Percentiles rank a stretch among this genome's conserved stretches.
Conservation (phyloP, 768 basidiomycete genomes). For the Floccularia luteovirens region DNA sequence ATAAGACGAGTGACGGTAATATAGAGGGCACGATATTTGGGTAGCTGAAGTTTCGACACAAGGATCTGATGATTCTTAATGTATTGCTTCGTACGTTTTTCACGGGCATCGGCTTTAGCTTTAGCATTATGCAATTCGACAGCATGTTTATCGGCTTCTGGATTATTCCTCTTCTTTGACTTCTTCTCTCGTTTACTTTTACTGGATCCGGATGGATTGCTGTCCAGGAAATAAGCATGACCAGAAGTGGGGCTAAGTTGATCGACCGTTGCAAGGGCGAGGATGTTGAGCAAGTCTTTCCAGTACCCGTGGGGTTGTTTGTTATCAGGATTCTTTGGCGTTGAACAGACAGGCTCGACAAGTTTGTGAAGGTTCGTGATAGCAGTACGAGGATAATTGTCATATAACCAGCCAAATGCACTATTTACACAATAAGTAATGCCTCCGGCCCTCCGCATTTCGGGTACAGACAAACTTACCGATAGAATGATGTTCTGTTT, state of each 20-base stretch:
- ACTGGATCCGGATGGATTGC: too few relatives aligned
- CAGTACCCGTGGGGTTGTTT: conserved; percentile 52
- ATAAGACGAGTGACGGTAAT: conserved; percentile 57
- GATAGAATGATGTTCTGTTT: conserved; percentile 55
- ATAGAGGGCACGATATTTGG: conserved; percentile 56
- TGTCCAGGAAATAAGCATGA: too few relatives aligned
- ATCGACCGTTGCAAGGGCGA: conserved; percentile 48
- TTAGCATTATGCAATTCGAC: conserved; percentile 4
- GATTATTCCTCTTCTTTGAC: too few relatives aligned
- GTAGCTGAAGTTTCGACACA: conserved; percentile 31
- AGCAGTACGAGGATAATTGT: conserved; percentile 63
- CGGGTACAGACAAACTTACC: too few relatives aligned
- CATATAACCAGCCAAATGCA: conserved; percentile 61
- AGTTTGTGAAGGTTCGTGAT: conserved; percentile 51
- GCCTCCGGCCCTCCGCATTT: too few relatives aligned
- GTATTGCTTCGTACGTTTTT: conserved; percentile 11
- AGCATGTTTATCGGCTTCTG: background rate
- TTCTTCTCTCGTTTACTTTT: too few relatives aligned
- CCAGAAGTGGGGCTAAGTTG: conserved; percentile 30
- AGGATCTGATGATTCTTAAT: conserved; percentile 27
- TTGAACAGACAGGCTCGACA: conserved; percentile 41
- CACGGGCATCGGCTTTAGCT: background rate
- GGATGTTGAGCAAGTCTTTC: conserved; percentile 69
- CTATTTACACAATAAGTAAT: too few relatives aligned
- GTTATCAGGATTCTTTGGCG: conserved; percentile 20